A percentile compares a stretch with the other conserved stretches of the same genome.
These are phyloP conservation scores for Aphanomyces astaci DNA, from an alignment of 352 stramenopile species.

Conservation along the genomic window DNA sequence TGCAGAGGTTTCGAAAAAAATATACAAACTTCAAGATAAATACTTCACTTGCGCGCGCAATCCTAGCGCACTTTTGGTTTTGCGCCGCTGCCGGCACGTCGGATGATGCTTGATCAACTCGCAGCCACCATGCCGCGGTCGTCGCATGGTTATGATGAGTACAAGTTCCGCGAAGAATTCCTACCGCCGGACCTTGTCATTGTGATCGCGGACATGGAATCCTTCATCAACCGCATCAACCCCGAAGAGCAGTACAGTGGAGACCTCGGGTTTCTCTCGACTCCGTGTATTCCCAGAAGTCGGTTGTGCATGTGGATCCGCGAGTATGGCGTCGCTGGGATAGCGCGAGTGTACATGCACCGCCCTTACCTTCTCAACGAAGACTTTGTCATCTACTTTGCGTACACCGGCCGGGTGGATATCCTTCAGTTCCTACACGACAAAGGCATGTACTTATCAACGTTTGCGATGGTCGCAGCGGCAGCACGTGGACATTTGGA, in stretches of 20 bases:
- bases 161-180: not conserved
- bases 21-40: slow-evolving; percentile 9
- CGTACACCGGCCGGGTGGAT: not conserved
- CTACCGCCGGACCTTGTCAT: not conserved
- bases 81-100: not conserved
- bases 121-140: not conserved
- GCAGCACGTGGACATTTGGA: not conserved
- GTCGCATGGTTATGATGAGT: not conserved
- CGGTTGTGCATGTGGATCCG: slow-evolving; percentile 1
- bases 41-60: not conserved
- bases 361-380: slow-evolving; percentile 1
- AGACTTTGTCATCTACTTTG: slow-evolving; percentile 11
- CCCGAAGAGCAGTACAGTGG: not conserved
- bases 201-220: not conserved
- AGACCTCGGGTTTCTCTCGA: not conserved
- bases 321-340: slow-evolving; percentile 1
- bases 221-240: not conserved
- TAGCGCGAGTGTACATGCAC: not conserved
- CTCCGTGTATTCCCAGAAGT: not conserved
- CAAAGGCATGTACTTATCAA: not conserved
- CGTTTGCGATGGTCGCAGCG: not conserved
- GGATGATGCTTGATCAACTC: not conserved
- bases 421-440: not conserved
- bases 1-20: not conserved
- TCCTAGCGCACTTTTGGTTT: not conserved